Percentiles rank a stretch among this genome's conserved stretches.
Conservation (phyloP, 2,329 filamentous ascomycete species). For the Apiospora phragmitis region DNA sequence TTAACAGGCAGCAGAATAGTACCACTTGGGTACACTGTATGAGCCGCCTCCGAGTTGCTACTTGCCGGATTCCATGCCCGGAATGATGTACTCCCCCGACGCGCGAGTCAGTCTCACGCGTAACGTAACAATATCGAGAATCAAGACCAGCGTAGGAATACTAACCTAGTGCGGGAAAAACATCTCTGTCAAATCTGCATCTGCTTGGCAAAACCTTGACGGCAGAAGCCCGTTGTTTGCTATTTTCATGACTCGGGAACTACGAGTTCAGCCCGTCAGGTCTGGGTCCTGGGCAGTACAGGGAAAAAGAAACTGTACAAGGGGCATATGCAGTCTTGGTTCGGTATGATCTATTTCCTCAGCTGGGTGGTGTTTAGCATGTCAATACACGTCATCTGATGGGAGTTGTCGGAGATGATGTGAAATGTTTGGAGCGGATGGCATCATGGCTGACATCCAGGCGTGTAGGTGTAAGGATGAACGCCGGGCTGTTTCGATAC, state of each 20-base stretch:
- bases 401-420: neutral
- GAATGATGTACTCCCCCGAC: neutral
- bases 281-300: neutral
- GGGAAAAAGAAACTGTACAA: neutral
- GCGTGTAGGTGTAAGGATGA: neutral
- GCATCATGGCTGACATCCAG: neutral
- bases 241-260: neutral
- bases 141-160: slow-evolving; percentile 1
- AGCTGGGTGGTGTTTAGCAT: neutral
- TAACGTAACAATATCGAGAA: neutral
- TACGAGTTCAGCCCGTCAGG: slow-evolving; percentile 2
- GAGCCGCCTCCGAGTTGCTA: neutral
- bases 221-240: neutral
- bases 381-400: slow-evolving; percentile 8
- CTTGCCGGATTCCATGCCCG: neutral
- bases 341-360: neutral
- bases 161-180: neutral
- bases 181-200: neutral
- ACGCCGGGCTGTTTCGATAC: neutral
- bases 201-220: neutral
- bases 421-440: neutral
- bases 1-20: neutral
- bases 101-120: slow-evolving; percentile 1
- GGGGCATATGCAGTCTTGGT: neutral
- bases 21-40: neutral